Base-by-base conservation (phyloP, 1,139 yeast genomes). In the Yarrowia galli region DNA sequence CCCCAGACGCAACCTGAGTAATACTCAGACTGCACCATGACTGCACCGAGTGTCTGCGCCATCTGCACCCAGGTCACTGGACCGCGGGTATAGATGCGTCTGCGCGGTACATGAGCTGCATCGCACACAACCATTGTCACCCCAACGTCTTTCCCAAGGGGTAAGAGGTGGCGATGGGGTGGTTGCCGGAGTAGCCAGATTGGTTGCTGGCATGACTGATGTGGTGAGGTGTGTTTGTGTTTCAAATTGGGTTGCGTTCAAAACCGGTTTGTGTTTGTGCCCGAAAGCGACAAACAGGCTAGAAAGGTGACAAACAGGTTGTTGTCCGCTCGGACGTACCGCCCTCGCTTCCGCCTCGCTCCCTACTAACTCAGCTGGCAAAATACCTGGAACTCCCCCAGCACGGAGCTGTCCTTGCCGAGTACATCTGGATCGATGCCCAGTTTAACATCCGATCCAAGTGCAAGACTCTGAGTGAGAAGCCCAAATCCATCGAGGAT, bases 361-460 rank as follows among this genome's bases (percentile, higher is more conserved):
- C 0, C 51, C 8, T 16, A 56, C 64, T 58, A 61, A 46, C 56
- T 15, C 45, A 61, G 66, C 43, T 61, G 16, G 9, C 16, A 61
- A 93, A 93, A 81, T 95, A 95, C 78, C 79, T 90, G 73, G 89
- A 86, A 74, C 86, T 95, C 75, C 89, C 89, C 78, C 98, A 93
- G 84, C 84, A 87, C 76, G 97, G 97, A 72, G 86, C 85, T 77
- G 84, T 93, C 72, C 85, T 95, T 74, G 99, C 99, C 72, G 99
- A 95, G 82, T 95, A 95, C 84, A 89, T 95, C 80, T 95, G 99
- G 99, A 89, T 95, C 75, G 99, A 95, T 79, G 91, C 97, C 74
- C 86, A 90, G 74, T 97, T 97, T 79, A 87, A 88, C 79, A 82
- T 93, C 75, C 91, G 99, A 83, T 92, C 98, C 72, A 95, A 95